Evolutionary conservation across 2,329 filamentous ascomycete species (phyloP).

Genomic region (Clarireedia paspali): DNA sequence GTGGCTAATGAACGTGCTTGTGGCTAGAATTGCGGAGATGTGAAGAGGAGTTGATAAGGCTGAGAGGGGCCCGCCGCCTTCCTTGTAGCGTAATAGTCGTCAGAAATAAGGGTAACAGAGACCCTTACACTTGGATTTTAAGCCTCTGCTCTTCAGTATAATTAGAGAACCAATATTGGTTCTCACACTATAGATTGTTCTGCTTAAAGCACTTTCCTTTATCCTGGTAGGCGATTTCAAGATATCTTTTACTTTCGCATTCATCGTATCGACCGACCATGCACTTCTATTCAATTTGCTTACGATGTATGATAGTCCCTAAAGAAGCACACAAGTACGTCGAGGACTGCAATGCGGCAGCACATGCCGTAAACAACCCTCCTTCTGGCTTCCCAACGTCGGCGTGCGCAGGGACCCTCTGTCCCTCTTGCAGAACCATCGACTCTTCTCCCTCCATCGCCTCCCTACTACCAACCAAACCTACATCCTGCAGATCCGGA

Average conservation of each 20-base stretch:
- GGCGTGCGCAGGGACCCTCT: slow-evolving; percentile 10
- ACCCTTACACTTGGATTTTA: background rate
- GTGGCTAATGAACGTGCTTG: background rate
- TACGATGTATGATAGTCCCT: background rate
- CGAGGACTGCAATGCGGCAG: slow-evolving; percentile 28
- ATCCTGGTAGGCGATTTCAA: background rate
- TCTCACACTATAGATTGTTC: no score
- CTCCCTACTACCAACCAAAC: slow-evolving; percentile 16
- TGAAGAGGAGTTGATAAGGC: background rate
- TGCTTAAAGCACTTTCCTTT: background rate
- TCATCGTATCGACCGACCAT: background rate
- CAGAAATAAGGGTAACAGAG: background rate
- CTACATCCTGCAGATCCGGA: slow-evolving; percentile 22
- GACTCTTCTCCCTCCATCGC: slow-evolving; percentile 4
- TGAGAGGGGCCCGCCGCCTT: background rate
- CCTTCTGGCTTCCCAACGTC: slow-evolving; percentile 27
- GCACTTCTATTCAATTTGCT: background rate
- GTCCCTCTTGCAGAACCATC: slow-evolving; percentile 4
- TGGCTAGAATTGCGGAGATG: background rate
- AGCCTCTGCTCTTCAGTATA: no score
- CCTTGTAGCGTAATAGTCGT: background rate
- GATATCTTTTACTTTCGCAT: background rate
- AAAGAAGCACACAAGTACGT: background rate
- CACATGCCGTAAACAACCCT: slow-evolving; percentile 27
- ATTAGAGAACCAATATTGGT: no score